Evolutionary conservation across 1,284 basidiomycete genomes (phyloP).

Genomic region (Polyporus tsugae): DNA sequence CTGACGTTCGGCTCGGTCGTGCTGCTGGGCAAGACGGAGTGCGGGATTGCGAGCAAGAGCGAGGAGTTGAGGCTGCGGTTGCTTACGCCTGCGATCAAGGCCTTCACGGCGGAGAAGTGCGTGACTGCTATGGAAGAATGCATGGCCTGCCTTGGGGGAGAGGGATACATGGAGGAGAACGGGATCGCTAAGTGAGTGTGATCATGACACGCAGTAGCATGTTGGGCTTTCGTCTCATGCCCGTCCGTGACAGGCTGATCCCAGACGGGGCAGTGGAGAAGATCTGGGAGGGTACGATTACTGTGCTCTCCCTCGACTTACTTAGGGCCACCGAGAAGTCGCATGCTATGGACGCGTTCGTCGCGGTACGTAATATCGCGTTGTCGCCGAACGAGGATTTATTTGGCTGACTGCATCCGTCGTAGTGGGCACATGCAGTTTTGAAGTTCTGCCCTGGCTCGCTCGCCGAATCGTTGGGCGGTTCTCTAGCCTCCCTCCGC

Average conservation of each 20-base stretch:
- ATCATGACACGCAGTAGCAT: too few species aligned
- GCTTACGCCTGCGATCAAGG: constrained; percentile 77
- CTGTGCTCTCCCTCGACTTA: constrained; percentile 75
- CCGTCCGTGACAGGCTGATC: constrained; percentile 49
- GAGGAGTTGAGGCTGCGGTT: constrained; percentile 67
- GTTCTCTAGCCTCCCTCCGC: constrained; percentile 44
- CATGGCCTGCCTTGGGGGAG: constrained; percentile 80
- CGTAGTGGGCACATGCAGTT: constrained; percentile 62
- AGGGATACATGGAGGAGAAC: constrained; percentile 87
- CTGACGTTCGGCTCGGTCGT: constrained; percentile 64
- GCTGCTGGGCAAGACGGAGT: constrained; percentile 72
- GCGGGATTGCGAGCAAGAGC: constrained; percentile 53
- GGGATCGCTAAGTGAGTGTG: constrained; percentile 62
- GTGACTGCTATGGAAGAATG: constrained; percentile 74
- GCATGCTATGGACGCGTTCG: constrained; percentile 46
- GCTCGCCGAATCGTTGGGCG: constrained; percentile 40
- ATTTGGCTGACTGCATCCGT: constrained; percentile 17
- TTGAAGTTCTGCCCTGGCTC: constrained; percentile 50
- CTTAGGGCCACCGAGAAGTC: constrained; percentile 58
- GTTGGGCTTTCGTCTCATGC: not conserved
- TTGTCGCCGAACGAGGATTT: not conserved
- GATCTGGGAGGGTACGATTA: constrained; percentile 85
- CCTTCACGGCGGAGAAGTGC: constrained; percentile 73
- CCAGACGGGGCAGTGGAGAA: constrained; percentile 78
- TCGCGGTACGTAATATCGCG: constrained; percentile 40